phyloP scores from a whole-genome alignment of 75 land plant genomes.

The Cunninghamia lanceolata region DNA sequence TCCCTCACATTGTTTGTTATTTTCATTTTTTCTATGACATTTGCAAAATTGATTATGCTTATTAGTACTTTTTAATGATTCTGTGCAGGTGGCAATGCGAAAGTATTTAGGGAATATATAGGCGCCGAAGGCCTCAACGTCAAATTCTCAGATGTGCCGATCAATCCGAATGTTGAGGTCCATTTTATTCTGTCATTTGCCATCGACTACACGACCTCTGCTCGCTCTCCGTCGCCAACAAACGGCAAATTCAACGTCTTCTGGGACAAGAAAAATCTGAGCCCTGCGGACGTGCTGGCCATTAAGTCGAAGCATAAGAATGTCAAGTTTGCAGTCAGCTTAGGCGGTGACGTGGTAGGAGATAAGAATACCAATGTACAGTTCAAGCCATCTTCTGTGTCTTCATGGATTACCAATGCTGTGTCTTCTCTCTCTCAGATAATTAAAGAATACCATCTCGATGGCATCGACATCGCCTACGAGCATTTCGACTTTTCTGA shows the following conservation, averaged over 20 bases:
- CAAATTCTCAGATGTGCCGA: slow-evolving; percentile 24
- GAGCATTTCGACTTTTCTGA: slow-evolving; percentile 3
- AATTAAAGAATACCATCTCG: slow-evolving; percentile 7
- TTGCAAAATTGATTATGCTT: background rate
- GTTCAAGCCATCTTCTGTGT: slow-evolving; percentile 29
- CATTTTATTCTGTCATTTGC: slow-evolving; percentile 38
- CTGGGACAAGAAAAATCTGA: slow-evolving; percentile 54
- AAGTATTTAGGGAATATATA: slow-evolving; percentile 30
- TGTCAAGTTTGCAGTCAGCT: slow-evolving; percentile 41
- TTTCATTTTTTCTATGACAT: background rate
- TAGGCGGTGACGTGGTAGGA: slow-evolving; percentile 32
- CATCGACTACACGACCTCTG: slow-evolving; percentile 14
- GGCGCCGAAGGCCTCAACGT: slow-evolving; percentile 21
- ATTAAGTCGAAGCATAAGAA: slow-evolving; percentile 27
- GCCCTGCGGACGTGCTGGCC: slow-evolving; percentile 27
- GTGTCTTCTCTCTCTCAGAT: slow-evolving; percentile 21
- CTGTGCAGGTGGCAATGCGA: background rate
- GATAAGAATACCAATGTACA: background rate
- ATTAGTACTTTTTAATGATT: background rate
- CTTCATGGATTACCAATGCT: slow-evolving; percentile 39
- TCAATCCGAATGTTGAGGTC: slow-evolving; percentile 15
- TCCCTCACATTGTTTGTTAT: too few species aligned
- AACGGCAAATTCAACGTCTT: slow-evolving; percentile 33
- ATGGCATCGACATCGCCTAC: slow-evolving; percentile 34
- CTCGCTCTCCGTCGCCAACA: background rate